Conservation (phyloP, 1,284 basidiomycete genomes). For the Coniophora puteana region DNA sequence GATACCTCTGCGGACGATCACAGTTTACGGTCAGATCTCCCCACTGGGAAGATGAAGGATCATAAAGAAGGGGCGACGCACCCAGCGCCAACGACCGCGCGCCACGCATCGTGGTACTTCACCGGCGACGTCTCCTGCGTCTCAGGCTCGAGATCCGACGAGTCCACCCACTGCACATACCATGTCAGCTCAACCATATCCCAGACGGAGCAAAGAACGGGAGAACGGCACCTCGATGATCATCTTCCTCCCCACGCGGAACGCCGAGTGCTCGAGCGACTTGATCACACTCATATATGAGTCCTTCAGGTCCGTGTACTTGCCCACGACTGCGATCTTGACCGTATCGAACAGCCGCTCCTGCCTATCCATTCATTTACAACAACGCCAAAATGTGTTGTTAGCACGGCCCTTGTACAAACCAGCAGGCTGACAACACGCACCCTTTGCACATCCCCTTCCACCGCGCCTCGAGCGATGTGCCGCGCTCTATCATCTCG, state of each 20-base stretch:
- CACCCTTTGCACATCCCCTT: slow-evolving; percentile 78
- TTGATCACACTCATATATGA: slow-evolving; percentile 99
- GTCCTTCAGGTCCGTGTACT: slow-evolving; percentile 97
- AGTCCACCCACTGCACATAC: slow-evolving; percentile 85
- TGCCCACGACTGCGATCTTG: slow-evolving; percentile 91
- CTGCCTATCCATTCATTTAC: slow-evolving; percentile 48
- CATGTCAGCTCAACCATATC: slow-evolving; percentile 8
- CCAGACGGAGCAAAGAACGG: slow-evolving; percentile 4
- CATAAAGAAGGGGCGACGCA: slow-evolving; percentile 30
- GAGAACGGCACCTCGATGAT: slow-evolving; percentile 62
- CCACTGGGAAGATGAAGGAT: not conserved
- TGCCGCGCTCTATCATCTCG: slow-evolving; percentile 61
- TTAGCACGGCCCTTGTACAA: too few relatives aligned
- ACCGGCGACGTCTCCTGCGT: slow-evolving; percentile 80
- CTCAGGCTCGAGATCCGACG: slow-evolving; percentile 86
- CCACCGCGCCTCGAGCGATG: slow-evolving; percentile 73
- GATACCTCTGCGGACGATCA: slow-evolving; percentile 66
- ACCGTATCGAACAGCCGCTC: slow-evolving; percentile 93
- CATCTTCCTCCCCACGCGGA: slow-evolving; percentile 86
- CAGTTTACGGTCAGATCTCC: slow-evolving; percentile 9
- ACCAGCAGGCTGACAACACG: slow-evolving; percentile 14
- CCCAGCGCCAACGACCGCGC: slow-evolving; percentile 87
- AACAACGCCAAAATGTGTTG: slow-evolving; percentile 2
- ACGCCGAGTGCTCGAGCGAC: slow-evolving; percentile 94
- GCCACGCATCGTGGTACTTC: slow-evolving; percentile 96